These are phyloP conservation scores for Pholiota molesta DNA, from an alignment of 768 basidiomycete genomes.

Conservation along the genomic window DNA sequence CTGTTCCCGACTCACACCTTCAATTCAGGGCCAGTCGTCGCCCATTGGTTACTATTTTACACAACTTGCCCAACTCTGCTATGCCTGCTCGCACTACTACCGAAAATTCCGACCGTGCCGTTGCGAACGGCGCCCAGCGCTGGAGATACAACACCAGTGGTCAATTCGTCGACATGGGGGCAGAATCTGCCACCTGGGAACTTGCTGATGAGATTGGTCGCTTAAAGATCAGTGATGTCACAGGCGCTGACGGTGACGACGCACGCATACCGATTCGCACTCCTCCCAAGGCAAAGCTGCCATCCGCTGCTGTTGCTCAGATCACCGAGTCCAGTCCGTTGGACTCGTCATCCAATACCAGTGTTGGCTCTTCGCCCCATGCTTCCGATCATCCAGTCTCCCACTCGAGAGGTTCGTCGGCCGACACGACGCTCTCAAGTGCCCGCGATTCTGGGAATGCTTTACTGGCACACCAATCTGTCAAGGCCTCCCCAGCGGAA, in stretches of 20 bases:
- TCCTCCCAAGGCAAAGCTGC: slow-evolving; percentile 66
- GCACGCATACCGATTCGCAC: slow-evolving; percentile 60
- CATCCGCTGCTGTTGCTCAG: slow-evolving; percentile 53
- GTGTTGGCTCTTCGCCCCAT: slow-evolving; percentile 74
- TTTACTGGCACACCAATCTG: slow-evolving; percentile 54
- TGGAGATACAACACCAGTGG: slow-evolving; percentile 70
- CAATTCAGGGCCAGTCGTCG: slow-evolving; percentile 35
- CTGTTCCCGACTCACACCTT: slow-evolving; percentile 40
- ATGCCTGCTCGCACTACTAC: slow-evolving; percentile 53
- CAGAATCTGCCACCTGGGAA: slow-evolving; percentile 62
- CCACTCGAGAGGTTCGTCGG: slow-evolving; percentile 84
- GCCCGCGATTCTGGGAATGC: slow-evolving; percentile 67
- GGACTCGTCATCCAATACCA: slow-evolving; percentile 72
- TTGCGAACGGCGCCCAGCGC: slow-evolving; percentile 45
- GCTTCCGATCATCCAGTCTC: slow-evolving; percentile 70
- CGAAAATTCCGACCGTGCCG: slow-evolving; percentile 32
- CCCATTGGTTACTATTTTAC: slow-evolving; percentile 35
- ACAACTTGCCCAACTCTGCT: slow-evolving; percentile 39
- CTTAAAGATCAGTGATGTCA: slow-evolving; percentile 64
- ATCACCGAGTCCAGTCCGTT: slow-evolving; percentile 70
- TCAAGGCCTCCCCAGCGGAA: slow-evolving; percentile 58
- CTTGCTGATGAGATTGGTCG: slow-evolving; percentile 74
- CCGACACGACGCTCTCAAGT: slow-evolving; percentile 67
- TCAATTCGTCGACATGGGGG: slow-evolving; percentile 62
- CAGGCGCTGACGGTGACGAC: slow-evolving; percentile 52